Conservation (phyloP, 108 stramenopile genomes). For the Conticribra guillardii region DNA sequence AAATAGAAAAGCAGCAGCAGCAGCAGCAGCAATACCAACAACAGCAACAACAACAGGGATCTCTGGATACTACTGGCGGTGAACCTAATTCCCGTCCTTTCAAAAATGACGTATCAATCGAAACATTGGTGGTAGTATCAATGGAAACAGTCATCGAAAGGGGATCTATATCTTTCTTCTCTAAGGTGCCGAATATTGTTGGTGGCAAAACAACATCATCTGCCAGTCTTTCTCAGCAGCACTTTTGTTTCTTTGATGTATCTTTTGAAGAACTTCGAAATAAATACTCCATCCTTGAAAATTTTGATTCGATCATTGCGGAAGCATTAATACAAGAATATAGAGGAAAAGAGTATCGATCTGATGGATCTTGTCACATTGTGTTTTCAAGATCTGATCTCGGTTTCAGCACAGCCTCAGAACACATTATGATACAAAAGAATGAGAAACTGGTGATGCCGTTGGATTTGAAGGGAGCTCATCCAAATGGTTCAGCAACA, state of each 20-base stretch:
- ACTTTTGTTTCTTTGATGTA: constrained; percentile 54
- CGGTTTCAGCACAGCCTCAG: not conserved
- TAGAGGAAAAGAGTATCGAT: constrained; percentile 44
- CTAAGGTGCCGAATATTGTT: constrained; percentile 23
- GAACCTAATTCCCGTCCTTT: not conserved
- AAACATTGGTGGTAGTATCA: constrained; percentile 36
- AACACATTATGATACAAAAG: not conserved
- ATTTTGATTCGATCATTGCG: constrained; percentile 49
- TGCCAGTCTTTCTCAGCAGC: constrained; percentile 31
- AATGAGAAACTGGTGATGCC: not conserved
- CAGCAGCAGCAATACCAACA: constrained; percentile 10
- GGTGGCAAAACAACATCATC: constrained; percentile 28
- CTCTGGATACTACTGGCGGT: no score
- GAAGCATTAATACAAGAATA: constrained; percentile 46
- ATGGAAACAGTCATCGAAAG: constrained; percentile 38
- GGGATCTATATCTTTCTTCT: constrained; percentile 44
- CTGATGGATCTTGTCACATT: constrained; percentile 9
- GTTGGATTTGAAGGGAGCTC: not conserved
- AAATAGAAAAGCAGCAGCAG: constrained; percentile 1
- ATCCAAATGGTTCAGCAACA: no score
- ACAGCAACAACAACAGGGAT: no score
- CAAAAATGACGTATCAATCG: not conserved
- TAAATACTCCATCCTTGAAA: constrained; percentile 39
- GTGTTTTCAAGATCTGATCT: constrained; percentile 8
- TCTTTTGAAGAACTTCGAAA: constrained; percentile 17